Evolutionary conservation across 306 rosid species (phyloP), one percentile per base, ranked within the genome.

Genomic region (Cicer pinnatifidum): DNA sequence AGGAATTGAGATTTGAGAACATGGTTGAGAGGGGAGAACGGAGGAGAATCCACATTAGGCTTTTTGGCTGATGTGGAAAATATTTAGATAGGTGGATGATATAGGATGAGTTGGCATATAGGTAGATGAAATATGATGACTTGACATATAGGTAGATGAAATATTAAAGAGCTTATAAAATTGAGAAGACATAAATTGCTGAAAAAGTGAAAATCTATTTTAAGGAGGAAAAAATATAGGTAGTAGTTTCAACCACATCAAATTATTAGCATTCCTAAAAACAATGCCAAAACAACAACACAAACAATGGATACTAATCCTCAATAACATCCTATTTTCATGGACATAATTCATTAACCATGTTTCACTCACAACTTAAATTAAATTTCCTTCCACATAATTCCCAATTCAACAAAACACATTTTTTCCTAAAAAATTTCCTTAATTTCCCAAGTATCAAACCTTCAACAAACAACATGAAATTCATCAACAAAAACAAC

Each of bases 341-440:
- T 13, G 57, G 58, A 20, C 33, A 3, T 35, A 61, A 71, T 33
- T 11, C 66, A 39, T 1, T 50, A 7, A 62, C 41, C 10, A 20
- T 10, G 23, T 73, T 73, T 38, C 69, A 16, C 51, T 57, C 60
- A 59, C 60, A 56, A 45, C 8, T 54, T 54, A 76, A 76, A 43
- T 45, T 17, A 43, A 65, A 11, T 43, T 10, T 13, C 47, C 74
- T 6, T 11, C 38, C 67, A 52, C 69, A 63, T 39, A 41, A 62
- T 35, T 20, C 46, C 38, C 44, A 33, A 39, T 11, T 60, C 41
- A 2, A 4, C 44, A 50, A 3, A 11, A 9, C 60, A 67, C 57
- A 7, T 17, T 3, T 19, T 23, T 9, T 9, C 11, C 28, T 9
- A 23, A 37, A 60, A 10, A 15, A 20, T 13, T 11, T 2, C 8